Conservation (phyloP, 768 basidiomycete species). For the Pleurotus ostreatus region DNA sequence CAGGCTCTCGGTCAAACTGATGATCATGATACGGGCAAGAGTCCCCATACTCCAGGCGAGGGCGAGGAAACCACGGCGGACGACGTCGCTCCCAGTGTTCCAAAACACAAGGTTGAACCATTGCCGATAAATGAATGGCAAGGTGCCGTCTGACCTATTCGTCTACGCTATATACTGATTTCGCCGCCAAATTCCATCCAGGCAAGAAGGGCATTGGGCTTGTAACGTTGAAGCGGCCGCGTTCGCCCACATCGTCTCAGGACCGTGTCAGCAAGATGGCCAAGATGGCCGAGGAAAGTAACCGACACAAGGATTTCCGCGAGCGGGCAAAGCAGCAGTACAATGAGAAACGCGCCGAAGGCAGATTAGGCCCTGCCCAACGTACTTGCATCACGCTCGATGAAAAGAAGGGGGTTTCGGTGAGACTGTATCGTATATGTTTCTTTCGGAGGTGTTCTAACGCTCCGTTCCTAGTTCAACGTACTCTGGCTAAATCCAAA, state of each 20-base stretch:
- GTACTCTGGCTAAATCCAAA: constrained; percentile 74
- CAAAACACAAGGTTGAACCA: constrained; percentile 56
- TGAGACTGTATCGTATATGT: constrained; percentile 26
- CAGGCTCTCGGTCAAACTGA: constrained; percentile 61
- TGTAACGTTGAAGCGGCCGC: constrained; percentile 54
- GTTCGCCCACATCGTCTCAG: constrained; percentile 60
- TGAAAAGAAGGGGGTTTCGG: constrained; percentile 65
- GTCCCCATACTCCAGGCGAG: constrained; percentile 3
- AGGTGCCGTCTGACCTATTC: constrained; percentile 37
- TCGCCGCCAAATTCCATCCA: constrained; percentile 24
- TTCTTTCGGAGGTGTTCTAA: not conserved
- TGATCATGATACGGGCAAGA: constrained; percentile 10
- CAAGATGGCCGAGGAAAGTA: constrained; percentile 61
- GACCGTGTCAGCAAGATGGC: constrained; percentile 67
- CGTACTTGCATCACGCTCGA: constrained; percentile 74
- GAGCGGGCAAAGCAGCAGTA: constrained; percentile 71
- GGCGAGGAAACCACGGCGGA: constrained; percentile 1
- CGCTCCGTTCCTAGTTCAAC: constrained; percentile 59
- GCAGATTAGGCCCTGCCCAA: constrained; percentile 63
- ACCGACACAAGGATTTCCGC: constrained; percentile 52
- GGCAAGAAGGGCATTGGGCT: constrained; percentile 75
- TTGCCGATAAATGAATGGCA: constrained; percentile 78
- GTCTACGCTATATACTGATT: constrained; percentile 1
- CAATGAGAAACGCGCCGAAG: constrained; percentile 71
- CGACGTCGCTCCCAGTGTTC: not conserved